phyloP scores from a whole-genome alignment of 176 grass and related monocot genomes.

The Avena atlantica region DNA sequence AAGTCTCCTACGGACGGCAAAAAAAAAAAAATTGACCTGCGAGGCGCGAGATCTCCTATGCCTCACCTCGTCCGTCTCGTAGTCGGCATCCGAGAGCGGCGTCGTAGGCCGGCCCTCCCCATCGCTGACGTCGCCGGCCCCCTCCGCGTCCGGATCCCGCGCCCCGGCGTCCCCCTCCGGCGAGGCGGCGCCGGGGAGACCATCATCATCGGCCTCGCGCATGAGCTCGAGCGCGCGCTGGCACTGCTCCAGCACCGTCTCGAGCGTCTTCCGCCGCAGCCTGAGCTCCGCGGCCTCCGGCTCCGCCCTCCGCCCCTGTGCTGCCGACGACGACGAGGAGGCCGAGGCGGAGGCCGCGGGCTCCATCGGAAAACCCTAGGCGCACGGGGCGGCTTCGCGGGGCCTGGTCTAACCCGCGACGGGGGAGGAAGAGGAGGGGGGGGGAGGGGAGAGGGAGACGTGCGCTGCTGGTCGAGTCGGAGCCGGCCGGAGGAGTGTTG shows the following conservation, averaged over 20 bases:
- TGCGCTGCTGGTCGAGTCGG: background rate
- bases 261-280: constrained; percentile 66
- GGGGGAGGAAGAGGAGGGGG: background rate
- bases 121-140: background rate
- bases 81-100: constrained; percentile 54
- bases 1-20: background rate
- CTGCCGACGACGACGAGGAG: background rate
- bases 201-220: constrained; percentile 38
- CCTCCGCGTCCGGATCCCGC: background rate
- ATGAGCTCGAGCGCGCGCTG: constrained; percentile 59
- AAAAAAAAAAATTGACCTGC: background rate
- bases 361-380: constrained; percentile 54
- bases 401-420: background rate
- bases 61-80: constrained; percentile 81
- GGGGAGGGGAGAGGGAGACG: constrained; percentile 31
- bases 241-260: constrained; percentile 85
- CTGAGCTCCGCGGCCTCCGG: constrained; percentile 47
- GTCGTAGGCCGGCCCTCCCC: constrained; percentile 36
- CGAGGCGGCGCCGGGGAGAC: background rate
- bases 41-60: background rate
- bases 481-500: background rate
- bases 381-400: background rate
- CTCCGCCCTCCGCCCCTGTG: constrained; percentile 7
- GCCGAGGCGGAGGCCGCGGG: constrained; percentile 11
- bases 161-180: background rate